Evolutionary conservation across 2,329 filamentous ascomycete genomes (phyloP).

Genomic region (Penicillium griseofulvum): DNA sequence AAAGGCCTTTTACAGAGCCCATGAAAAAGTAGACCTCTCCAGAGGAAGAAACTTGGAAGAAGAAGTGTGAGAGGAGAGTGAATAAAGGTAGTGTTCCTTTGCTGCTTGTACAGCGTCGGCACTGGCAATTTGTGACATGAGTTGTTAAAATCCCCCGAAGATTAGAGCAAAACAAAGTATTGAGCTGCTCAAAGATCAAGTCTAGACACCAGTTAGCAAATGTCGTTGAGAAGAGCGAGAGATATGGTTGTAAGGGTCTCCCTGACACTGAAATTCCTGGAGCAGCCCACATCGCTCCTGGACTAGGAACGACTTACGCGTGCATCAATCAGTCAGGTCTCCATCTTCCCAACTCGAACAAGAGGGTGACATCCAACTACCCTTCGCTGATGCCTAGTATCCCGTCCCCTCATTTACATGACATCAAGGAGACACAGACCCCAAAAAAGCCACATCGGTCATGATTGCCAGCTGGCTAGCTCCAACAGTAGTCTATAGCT

Average conservation of each 20-base stretch:
- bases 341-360: not conserved
- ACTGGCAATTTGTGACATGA: not conserved
- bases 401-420: not conserved
- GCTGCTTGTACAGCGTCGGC: not conserved
- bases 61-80: not conserved
- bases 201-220: not conserved
- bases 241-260: not conserved
- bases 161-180: no score
- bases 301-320: no score
- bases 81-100: not conserved
- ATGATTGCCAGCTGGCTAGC: not conserved
- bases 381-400: not conserved
- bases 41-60: not conserved
- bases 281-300: not conserved
- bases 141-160: no score
- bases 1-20: not conserved
- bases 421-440: not conserved
- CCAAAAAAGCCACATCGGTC: not conserved
- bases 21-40: not conserved
- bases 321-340: not conserved
- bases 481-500: not conserved
- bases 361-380: not conserved
- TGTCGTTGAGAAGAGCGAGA: not conserved
- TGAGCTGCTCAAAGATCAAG: no score
- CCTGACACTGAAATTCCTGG: not conserved